Conservation (phyloP, 2,329 filamentous ascomycete genomes). For the Aspergillus fumigatiaffinis region DNA sequence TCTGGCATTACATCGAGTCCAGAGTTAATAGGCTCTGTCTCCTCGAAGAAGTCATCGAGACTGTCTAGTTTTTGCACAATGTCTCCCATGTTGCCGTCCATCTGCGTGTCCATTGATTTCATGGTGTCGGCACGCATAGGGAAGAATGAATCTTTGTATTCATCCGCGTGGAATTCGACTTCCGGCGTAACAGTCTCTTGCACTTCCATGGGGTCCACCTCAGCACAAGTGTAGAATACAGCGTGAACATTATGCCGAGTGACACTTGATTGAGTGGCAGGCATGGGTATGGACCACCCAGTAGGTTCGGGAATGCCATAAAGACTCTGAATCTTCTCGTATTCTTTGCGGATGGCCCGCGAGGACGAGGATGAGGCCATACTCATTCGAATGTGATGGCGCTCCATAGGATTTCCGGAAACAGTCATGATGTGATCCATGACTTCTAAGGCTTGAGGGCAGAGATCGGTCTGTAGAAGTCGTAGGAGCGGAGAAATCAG, state of each 20-base stretch:
- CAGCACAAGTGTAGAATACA: constrained; percentile 90
- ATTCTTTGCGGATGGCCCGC: constrained; percentile 83
- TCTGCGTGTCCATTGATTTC: constrained; percentile 72
- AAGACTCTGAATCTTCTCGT: constrained; percentile 86
- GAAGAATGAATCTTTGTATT: constrained; percentile 75
- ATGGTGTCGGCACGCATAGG: constrained; percentile 83
- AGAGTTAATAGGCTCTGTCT: constrained; percentile 57
- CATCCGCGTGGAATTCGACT: constrained; percentile 88
- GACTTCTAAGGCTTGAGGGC: constrained; percentile 85
- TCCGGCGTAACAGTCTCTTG: constrained; percentile 70
- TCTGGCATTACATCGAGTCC: constrained; percentile 42
- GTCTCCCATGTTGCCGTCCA: constrained; percentile 69
- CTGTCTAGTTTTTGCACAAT: constrained; percentile 76
- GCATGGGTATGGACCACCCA: constrained; percentile 93
- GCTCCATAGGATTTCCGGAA: constrained; percentile 86
- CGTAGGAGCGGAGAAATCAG: constrained; percentile 88
- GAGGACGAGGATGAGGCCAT: constrained; percentile 83
- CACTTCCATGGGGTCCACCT: constrained; percentile 56
- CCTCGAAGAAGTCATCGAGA: constrained; percentile 78
- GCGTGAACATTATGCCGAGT: constrained; percentile 92
- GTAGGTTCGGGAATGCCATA: constrained; percentile 96
- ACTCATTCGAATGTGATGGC: constrained; percentile 94
- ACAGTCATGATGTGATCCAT: constrained; percentile 95
- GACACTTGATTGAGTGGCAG: constrained; percentile 79
- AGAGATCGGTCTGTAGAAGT: constrained; percentile 87